Base-by-base conservation (phyloP, 1,139 yeast species). In the Trichomonascaceae sp. region DNA sequence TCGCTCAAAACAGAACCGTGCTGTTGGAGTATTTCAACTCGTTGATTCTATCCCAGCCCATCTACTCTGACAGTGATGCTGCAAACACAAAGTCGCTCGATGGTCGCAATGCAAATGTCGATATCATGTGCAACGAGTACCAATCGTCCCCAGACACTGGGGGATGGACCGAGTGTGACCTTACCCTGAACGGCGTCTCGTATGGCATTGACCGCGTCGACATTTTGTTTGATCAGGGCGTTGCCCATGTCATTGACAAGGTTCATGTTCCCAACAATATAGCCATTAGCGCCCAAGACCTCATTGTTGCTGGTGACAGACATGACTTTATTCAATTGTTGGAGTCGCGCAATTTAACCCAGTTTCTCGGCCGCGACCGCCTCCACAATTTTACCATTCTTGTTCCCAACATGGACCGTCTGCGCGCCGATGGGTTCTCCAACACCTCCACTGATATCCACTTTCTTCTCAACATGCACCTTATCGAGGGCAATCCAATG, bases 221-320 rank as follows among this genome's bases (percentile, higher is more conserved):
- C 51, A 66, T 84, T 5, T 52, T 89, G 13, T 87, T 81, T 52
- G 74, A 71, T 41, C 77, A 79, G 49, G 98, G 97, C 1, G 95
- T 87, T 0, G 71, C 82, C 2, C 97, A 85, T 51, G 73, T 87
- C 1, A 60, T 80, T 4, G 59, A 65, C 30, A 55, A 65, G 8
- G 62, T 82, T 0, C 50, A 71, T 2, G 57, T 84, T 6, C 94
- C 96, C 0, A 54, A 58, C 0, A 54, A 60, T 22, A 57, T 87
- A 22, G 54, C 62, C 6, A 67, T 89, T 3, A 56, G 76, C 0
- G 58, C 81, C 13, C 36, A 44, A 1, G 78, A 82, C 36, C 61
- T 89, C 33, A 59, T 87, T 1, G 54, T 54, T 3, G 67, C 74
- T 3, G 63, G 73, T 3, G 71, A 47, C 13, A 44, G 61, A 5